Evolutionary conservation across 306 rosid genomes (phyloP), one percentile per base, ranked within the genome.

Genomic region (Prosopis cineraria): DNA sequence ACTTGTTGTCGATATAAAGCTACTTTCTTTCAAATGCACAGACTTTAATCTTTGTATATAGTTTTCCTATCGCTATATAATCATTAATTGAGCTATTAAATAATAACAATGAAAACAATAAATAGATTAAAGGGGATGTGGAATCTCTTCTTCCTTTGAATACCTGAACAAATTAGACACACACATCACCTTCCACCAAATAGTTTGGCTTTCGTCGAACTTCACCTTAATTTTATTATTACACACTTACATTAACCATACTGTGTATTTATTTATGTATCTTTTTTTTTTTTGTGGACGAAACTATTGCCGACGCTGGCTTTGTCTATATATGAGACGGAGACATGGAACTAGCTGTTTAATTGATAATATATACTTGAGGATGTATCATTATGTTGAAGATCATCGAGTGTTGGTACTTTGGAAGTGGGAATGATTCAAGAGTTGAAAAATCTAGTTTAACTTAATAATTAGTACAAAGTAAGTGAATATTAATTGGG

Each of bases 251-350:
- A 13, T 72, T 41, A 52, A 27, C 45, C 25, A 36, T 70, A 78
- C 47, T 29, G 47, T 33, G 37, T 43, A 30, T 12, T 68, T 39
- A 40, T 66, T 72, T 80, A 16, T 47, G 22, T 7, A 19, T 19
- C 2, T 0, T 10, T 41, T 31, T 69, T 24, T 34, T 27, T 55
- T 43, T 55, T 45, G 68, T 73, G 34, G 24, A 58, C 30, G 8
- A 80, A 68, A 41, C 41, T 29, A 44, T 60, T 84, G 72, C 85
- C 72, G 85, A 84, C 85, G 71, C 73, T 84, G 9, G 25, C 48
- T 77, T 84, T 74, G 67, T 79, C 67, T 41, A 78, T 77, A 39
- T 40, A 0, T 77, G 41, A 77, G 80, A 84, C 64, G 62, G 37
- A 68, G 75, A 84, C 86, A 5, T 14, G 31, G 64, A 79, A 83